Conservation (phyloP, 208 protist genomes). For the Trypanosoma brucei region DNA sequence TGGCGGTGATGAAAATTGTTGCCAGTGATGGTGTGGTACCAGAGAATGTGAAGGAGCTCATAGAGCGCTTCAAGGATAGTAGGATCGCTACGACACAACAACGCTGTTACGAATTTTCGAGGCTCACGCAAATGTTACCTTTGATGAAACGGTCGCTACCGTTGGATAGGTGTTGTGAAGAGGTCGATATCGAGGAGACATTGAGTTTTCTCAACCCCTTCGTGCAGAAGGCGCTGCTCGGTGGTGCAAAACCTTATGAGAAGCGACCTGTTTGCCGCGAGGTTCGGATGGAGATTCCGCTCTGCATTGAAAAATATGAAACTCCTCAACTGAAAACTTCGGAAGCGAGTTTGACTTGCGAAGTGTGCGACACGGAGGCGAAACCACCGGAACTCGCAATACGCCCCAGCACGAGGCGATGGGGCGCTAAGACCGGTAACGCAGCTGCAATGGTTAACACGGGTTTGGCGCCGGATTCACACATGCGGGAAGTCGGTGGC, state of each 20-base stretch:
- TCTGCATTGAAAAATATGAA: slow-evolving; percentile 41
- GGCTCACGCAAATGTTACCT: slow-evolving; percentile 33
- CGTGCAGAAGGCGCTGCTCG: slow-evolving; percentile 31
- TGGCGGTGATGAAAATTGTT: slow-evolving; percentile 72
- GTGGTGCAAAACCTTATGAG: slow-evolving; percentile 50
- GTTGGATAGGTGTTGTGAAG: slow-evolving; percentile 71
- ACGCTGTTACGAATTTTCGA: slow-evolving; percentile 74
- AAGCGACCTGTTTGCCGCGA: slow-evolving; percentile 15
- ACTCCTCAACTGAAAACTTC: slow-evolving; percentile 15
- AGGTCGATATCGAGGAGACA: slow-evolving; percentile 44
- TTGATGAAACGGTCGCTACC: slow-evolving; percentile 58
- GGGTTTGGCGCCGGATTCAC: too few relatives aligned
- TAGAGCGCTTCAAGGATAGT: slow-evolving; percentile 42
- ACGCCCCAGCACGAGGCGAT: slow-evolving; percentile 13
- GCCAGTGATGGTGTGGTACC: slow-evolving; percentile 28
- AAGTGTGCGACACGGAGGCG: background rate
- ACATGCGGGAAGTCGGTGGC: too few relatives aligned
- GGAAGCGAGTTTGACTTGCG: too few relatives aligned
- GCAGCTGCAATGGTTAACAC: background rate
- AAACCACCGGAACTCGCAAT: slow-evolving; percentile 20
- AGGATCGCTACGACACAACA: slow-evolving; percentile 66
- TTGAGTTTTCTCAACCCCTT: slow-evolving; percentile 52
- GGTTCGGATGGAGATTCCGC: slow-evolving; percentile 14
- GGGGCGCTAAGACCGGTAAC: slow-evolving; percentile 33
- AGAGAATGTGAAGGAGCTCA: slow-evolving; percentile 45